A percentile compares a stretch with the other conserved stretches of the same genome.
phyloP scores from a whole-genome alignment of 169 alveolate genomes.

The Babesia divergens region DNA sequence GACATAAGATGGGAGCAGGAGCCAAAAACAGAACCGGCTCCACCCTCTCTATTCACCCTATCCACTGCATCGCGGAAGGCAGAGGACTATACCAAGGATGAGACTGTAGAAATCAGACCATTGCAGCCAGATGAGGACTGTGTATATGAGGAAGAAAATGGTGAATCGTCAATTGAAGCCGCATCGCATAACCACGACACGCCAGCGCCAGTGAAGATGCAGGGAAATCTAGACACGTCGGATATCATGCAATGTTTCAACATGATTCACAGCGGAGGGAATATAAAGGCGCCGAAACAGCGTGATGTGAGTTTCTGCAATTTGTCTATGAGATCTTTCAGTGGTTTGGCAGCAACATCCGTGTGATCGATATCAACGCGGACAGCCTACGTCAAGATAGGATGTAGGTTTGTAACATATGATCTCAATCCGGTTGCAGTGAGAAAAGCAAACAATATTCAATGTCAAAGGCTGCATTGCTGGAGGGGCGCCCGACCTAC shows the following conservation, averaged over 20 bases:
- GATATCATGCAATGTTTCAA: constrained; percentile 34
- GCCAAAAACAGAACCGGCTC: neutral
- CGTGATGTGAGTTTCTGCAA: constrained; percentile 2
- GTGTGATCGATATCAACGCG: constrained; percentile 45
- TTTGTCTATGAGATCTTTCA: neutral
- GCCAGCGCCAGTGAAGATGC: neutral
- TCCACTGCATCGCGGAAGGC: constrained; percentile 12
- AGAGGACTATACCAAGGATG: constrained; percentile 13
- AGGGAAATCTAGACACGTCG: constrained; percentile 5
- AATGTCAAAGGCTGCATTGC: constrained; percentile 23
- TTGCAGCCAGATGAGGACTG: neutral
- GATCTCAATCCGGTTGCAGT: neutral
- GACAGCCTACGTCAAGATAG: constrained; percentile 44
- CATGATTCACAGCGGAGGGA: constrained; percentile 8
- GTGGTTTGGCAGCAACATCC: constrained; percentile 48
- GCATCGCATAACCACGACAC: neutral
- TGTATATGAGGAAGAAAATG: neutral
- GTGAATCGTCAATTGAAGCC: neutral
- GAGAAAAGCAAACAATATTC: constrained; percentile 35
- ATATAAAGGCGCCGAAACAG: constrained; percentile 19
- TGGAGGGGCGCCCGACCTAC: constrained; percentile 33
- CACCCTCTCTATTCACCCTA: constrained; percentile 8
- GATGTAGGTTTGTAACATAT: neutral
- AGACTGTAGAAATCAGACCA: neutral
- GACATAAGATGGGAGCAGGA: too few relatives aligned